Percentiles rank a stretch among this genome's conserved stretches.
Conservation (phyloP, 2,329 filamentous ascomycete species). For the Elsinoe batatas region DNA sequence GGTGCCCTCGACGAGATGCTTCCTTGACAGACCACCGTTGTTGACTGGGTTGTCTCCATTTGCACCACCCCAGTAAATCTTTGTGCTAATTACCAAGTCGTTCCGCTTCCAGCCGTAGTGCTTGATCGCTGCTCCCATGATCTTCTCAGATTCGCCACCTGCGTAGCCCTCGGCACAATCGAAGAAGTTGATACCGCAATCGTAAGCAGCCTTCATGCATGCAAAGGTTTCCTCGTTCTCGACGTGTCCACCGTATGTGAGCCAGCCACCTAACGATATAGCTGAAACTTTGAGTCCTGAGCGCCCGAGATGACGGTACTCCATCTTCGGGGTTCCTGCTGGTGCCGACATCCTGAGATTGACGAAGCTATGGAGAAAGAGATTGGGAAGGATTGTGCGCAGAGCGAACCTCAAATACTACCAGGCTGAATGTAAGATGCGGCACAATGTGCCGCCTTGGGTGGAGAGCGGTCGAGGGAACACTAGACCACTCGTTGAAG, state of each 20-base stretch:
- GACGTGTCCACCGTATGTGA: constrained; percentile 17
- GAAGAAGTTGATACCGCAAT: constrained; percentile 52
- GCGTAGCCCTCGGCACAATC: constrained; percentile 49
- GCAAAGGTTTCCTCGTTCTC: constrained; percentile 44
- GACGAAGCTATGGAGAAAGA: background rate
- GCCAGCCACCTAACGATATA: constrained; percentile 30
- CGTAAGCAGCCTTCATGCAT: constrained; percentile 46
- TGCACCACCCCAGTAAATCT: constrained; percentile 56
- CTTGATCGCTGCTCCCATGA: constrained; percentile 49
- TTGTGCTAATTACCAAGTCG: constrained; percentile 49
- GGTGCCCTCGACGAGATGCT: constrained; percentile 60
- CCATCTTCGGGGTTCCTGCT: constrained; percentile 2
- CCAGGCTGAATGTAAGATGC: no score
- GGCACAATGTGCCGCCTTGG: no score
- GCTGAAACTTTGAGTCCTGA: constrained; percentile 34
- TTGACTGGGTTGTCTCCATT: constrained; percentile 55
- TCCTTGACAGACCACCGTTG: constrained; percentile 57
- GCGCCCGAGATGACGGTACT: constrained; percentile 25
- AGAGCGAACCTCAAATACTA: no score
- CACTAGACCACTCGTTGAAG: no score
- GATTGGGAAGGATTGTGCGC: background rate
- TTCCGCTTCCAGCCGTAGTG: constrained; percentile 49
- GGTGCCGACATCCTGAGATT: background rate
- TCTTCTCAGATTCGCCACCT: constrained; percentile 42
- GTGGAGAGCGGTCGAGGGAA: no score